Percentiles rank a stretch among this genome's conserved stretches.
These are phyloP conservation scores for Fusarium tanahbumbuense DNA, from an alignment of 2,329 filamentous ascomycete species.

Conservation along the genomic window DNA sequence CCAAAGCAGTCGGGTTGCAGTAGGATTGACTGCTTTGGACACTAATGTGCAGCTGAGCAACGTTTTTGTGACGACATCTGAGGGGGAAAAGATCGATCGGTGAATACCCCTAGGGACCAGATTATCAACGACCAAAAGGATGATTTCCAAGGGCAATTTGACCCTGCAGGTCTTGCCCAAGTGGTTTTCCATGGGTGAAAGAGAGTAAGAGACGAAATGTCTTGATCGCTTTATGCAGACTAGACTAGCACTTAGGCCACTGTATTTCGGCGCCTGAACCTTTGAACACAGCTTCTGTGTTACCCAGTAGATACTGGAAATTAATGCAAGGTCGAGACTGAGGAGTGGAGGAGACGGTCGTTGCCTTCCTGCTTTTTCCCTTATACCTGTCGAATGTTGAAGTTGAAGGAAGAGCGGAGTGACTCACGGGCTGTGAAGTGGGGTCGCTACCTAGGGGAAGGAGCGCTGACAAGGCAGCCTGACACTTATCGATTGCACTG, in stretches of 20 bases:
- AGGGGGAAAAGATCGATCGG: neutral
- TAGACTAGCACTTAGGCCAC: neutral
- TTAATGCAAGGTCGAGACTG: fast-evolving
- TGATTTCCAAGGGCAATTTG: conserved; percentile 13
- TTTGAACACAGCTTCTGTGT: no score
- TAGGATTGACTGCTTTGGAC: neutral
- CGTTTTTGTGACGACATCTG: conserved; percentile 6
- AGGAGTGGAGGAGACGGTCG: neutral
- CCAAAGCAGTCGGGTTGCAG: neutral
- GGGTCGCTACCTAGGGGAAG: no score
- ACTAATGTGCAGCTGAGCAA: neutral
- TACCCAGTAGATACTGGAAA: neutral
- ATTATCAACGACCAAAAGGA: conserved; percentile 25
- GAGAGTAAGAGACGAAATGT: neutral
- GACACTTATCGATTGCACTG: no score
- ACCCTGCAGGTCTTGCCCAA: fast-evolving
- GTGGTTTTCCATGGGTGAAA: neutral
- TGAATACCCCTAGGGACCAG: neutral
- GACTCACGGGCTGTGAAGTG: neutral
- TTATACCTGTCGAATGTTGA: neutral
- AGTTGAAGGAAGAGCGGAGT: neutral
- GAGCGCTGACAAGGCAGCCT: no score
- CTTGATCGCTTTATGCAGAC: neutral
- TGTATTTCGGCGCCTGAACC: neutral
- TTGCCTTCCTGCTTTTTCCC: neutral